Base-by-base conservation (phyloP, 1,284 basidiomycete genomes). In the Lentinus polychrous region DNA sequence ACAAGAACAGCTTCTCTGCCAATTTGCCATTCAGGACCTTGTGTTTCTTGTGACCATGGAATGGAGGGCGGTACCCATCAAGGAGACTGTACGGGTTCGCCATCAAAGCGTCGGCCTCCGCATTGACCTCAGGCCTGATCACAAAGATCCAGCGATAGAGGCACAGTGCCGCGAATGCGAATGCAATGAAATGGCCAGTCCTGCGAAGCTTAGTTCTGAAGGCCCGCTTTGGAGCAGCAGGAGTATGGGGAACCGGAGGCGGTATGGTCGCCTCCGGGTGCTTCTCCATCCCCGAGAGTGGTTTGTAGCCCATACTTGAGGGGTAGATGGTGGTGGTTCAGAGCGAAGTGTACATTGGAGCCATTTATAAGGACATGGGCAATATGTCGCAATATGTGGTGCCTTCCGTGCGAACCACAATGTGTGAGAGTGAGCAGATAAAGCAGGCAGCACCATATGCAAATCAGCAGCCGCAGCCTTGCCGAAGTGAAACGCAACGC, bases 131-230 rank as follows among this genome's bases (percentile, higher is more conserved):
- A 35, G 37, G 45, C 18, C 44, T 54, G 31, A 54, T 41, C 17
- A 46, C 22, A 42, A 41, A 23, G 15, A 49, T 35, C 51, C 51
- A 57, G 32, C 43, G 49, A 18, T 50, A 38, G 45, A 53, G 18
- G 35, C 6, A 23, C 0, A 51, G 22, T 14, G 43, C 46, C 10
- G 52, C n/a, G n/a, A 52, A 42, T 15, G 52, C 33, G 10, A 57
- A 27, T 5, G 27, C 27, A 27, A 94, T 94, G 55, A 76, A 73
- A n/a, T 89, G 90, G 1, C 94, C 94, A 0, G 94, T 97, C 0
- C 82, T 81, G 3, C 89, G 88, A 62, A 1, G 93, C 92, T 27
- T 82, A 86, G 17, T 94, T 94, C 42, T 94, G 81, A 66, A 97
- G 85, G 11, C 94, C 82, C 2, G 86, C 77, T 6, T 79, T 81